These are phyloP conservation scores for Cryptosporidium ryanae DNA, from an alignment of 169 alveolate species.

Conservation along the genomic window DNA sequence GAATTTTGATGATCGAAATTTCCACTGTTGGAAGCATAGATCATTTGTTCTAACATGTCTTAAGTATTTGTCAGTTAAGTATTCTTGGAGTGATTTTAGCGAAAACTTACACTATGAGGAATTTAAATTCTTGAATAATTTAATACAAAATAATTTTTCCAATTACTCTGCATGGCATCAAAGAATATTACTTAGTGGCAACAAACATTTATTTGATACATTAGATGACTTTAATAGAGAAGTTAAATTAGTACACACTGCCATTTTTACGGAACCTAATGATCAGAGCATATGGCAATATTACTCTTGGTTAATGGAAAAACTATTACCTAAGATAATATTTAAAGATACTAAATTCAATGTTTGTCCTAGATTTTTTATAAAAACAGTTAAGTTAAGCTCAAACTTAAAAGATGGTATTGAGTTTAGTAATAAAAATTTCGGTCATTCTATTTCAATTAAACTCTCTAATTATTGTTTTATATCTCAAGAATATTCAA, in stretches of 20 bases:
- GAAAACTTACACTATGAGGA: slow-evolving; percentile 8
- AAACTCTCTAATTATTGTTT: slow-evolving; percentile 30
- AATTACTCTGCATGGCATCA: slow-evolving; percentile 79
- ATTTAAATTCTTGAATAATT: slow-evolving; percentile 2
- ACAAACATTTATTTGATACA: not conserved
- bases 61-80: not conserved
- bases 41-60: slow-evolving; percentile 43
- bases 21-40: slow-evolving; percentile 76
- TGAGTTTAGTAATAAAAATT: not conserved
- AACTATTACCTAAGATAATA: slow-evolving; percentile 14
- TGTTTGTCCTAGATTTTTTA: slow-evolving; percentile 2
- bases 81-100: slow-evolving; percentile 14
- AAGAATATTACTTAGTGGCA: slow-evolving; percentile 40
- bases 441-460: not conserved
- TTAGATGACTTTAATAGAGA: slow-evolving; percentile 21
- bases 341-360: not conserved
- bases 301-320: slow-evolving; percentile 63
- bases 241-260: slow-evolving; percentile 55
- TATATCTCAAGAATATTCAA: not conserved
- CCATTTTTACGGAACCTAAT: slow-evolving; percentile 76
- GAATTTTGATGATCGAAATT: slow-evolving; percentile 72
- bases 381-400: not conserved
- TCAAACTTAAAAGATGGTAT: not conserved
- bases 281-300: slow-evolving; percentile 79
- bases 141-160: slow-evolving; percentile 72